phyloP scores from a whole-genome alignment of 768 basidiomycete genomes.

The Trametes villosa region DNA sequence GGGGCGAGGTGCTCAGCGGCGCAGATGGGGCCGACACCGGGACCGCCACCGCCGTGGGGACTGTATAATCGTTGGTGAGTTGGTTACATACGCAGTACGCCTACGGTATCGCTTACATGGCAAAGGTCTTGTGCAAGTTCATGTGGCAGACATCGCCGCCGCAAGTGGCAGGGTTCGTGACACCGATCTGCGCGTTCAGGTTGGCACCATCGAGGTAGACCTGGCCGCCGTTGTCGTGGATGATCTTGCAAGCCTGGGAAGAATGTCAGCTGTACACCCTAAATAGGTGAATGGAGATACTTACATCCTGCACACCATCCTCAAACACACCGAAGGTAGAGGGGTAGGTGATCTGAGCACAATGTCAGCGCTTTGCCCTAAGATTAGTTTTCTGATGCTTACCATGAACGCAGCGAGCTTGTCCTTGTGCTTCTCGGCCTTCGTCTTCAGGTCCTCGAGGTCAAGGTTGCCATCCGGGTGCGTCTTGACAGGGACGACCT shows the following conservation, averaged over 20 bases:
- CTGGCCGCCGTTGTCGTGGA: constrained; percentile 94
- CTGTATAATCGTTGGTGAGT: constrained; percentile 41
- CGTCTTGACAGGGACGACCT: constrained; percentile 95
- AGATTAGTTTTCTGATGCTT: no score
- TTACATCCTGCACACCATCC: constrained; percentile 77
- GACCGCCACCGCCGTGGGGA: constrained; percentile 97
- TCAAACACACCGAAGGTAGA: constrained; percentile 99
- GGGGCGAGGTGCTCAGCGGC: constrained; percentile 92
- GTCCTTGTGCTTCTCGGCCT: constrained; percentile 91
- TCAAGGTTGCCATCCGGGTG: constrained; percentile 88
- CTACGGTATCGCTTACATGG: constrained; percentile 62
- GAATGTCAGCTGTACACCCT: constrained; percentile 6
- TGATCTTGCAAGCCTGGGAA: constrained; percentile 82
- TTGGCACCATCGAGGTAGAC: constrained; percentile 99
- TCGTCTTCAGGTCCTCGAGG: constrained; percentile 78
- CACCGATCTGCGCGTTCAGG: constrained; percentile 89
- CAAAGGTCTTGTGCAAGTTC: constrained; percentile 98
- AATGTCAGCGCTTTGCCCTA: neutral
- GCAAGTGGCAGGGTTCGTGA: constrained; percentile 92
- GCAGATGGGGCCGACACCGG: constrained; percentile 96
- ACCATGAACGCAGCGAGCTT: constrained; percentile 97
- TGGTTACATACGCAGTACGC: neutral
- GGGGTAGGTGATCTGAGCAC: constrained; percentile 85
- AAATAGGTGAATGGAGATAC: constrained; percentile 17
- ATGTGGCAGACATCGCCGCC: constrained; percentile 98